phyloP scores from a whole-genome alignment of 2,329 filamentous ascomycete species.

The Fonsecaea monophora region DNA sequence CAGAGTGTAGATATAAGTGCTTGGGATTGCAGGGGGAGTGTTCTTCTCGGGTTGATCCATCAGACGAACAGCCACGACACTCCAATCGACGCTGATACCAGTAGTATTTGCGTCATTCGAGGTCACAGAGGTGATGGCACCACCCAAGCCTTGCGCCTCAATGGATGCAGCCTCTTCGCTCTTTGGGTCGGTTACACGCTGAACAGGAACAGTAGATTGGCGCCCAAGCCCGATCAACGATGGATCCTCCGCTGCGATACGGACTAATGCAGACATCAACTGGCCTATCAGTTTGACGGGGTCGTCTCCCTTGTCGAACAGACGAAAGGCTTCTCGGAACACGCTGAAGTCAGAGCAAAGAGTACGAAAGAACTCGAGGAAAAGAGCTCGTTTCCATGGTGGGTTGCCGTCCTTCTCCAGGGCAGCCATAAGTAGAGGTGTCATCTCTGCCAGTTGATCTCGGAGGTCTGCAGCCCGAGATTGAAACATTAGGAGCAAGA shows the following conservation, averaged over 20 bases:
- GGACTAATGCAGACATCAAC: conserved; percentile 86
- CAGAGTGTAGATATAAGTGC: conserved; percentile 92
- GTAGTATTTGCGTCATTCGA: conserved; percentile 69
- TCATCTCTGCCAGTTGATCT: conserved; percentile 77
- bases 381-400: conserved; percentile 85
- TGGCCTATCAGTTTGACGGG: conserved; percentile 80
- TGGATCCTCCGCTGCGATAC: conserved; percentile 89
- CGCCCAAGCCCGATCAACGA: conserved; percentile 84
- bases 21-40: conserved; percentile 80
- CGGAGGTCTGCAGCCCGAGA: conserved; percentile 18
- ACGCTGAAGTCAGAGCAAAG: conserved; percentile 82
- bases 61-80: conserved; percentile 81
- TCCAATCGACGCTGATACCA: conserved; percentile 92
- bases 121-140: conserved; percentile 79
- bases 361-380: conserved; percentile 87
- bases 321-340: conserved; percentile 77
- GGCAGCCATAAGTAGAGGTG: conserved; percentile 81
- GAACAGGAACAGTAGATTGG: conserved; percentile 80
- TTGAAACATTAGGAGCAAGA: conserved; percentile 28
- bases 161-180: conserved; percentile 73
- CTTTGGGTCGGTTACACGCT: conserved; percentile 59
- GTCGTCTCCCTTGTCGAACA: conserved; percentile 76
- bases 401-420: conserved; percentile 81
- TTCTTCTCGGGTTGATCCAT: conserved; percentile 94
- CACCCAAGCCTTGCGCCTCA: conserved; percentile 84